A percentile compares a stretch with the other conserved stretches of the same genome.
These are phyloP conservation scores for Davidsoniella virescens DNA, from an alignment of 2,329 filamentous ascomycete genomes.

Conservation along the genomic window DNA sequence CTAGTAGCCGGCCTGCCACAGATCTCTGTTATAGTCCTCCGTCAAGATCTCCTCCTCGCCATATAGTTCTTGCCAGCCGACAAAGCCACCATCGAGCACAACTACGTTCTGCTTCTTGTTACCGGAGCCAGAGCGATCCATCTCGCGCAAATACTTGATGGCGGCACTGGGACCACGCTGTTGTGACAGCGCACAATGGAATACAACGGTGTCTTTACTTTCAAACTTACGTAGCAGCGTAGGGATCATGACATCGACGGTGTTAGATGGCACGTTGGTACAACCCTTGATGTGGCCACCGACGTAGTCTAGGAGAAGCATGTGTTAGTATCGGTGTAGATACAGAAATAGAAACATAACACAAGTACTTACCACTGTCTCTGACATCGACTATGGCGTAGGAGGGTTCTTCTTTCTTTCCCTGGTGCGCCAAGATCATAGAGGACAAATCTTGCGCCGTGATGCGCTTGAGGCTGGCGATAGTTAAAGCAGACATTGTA, in stretches of 20 bases:
- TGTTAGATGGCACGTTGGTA: conserved; percentile 55
- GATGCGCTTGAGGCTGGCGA: no score
- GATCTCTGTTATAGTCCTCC: conserved; percentile 66
- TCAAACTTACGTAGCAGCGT: conserved; percentile 65
- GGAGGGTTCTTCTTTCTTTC: conserved; percentile 18
- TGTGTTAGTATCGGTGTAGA: not conserved
- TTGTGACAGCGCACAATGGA: conserved; percentile 87
- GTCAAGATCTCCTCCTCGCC: conserved; percentile 68
- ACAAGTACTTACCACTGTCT: conserved; percentile 46
- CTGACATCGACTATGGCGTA: conserved; percentile 79
- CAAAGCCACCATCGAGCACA: conserved; percentile 72
- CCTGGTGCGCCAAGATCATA: not conserved
- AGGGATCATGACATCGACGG: conserved; percentile 61
- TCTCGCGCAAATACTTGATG: conserved; percentile 49
- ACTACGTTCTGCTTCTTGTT: conserved; percentile 50
- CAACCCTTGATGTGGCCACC: conserved; percentile 76
- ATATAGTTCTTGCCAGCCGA: conserved; percentile 73
- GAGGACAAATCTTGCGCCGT: not conserved
- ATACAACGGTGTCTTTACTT: conserved; percentile 70
- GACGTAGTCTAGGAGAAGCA: conserved; percentile 54
- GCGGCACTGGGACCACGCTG: conserved; percentile 78
- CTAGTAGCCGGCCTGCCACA: conserved; percentile 41
- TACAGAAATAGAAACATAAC: not conserved
- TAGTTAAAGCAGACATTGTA: no score
- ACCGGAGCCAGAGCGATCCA: not conserved